A percentile compares a stretch with the other conserved stretches of the same genome.
These are phyloP conservation scores for Diaporthe longicolla DNA, from an alignment of 2,329 filamentous ascomycete species.

Conservation along the genomic window DNA sequence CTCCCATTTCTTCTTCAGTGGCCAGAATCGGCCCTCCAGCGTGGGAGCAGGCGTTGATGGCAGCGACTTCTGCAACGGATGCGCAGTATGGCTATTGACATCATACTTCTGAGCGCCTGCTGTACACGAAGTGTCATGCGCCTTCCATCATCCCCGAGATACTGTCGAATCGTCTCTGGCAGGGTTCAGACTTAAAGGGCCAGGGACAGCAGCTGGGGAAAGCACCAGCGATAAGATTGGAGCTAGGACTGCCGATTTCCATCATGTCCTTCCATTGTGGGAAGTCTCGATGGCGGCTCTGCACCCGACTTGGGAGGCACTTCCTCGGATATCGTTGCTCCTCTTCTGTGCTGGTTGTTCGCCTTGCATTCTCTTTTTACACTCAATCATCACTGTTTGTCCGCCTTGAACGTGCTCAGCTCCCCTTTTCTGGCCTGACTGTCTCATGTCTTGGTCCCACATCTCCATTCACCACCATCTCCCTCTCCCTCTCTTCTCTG, in stretches of 20 bases:
- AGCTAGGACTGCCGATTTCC: not conserved
- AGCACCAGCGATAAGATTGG: not conserved
- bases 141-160: not conserved
- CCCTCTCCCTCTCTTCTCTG: not conserved
- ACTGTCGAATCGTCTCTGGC: too few relatives aligned
- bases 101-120: not conserved
- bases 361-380: not conserved
- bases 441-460: not conserved
- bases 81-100: not conserved
- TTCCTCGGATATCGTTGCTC: not conserved
- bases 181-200: too few relatives aligned
- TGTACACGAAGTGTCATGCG: not conserved
- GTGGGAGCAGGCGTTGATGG: not conserved
- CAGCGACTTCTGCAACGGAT: not conserved
- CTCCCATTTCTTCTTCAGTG: too few relatives aligned
- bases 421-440: not conserved
- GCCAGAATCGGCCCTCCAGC: too few relatives aligned
- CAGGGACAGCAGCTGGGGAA: not conserved
- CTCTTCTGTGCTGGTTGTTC: not conserved
- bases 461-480: not conserved
- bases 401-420: not conserved
- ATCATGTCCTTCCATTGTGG: not conserved
- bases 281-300: constrained; percentile 7
- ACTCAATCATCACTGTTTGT: not conserved
- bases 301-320: not conserved